These are phyloP conservation scores for Athelia psychrophila DNA, from an alignment of 1,284 basidiomycete species.

Conservation along the genomic window DNA sequence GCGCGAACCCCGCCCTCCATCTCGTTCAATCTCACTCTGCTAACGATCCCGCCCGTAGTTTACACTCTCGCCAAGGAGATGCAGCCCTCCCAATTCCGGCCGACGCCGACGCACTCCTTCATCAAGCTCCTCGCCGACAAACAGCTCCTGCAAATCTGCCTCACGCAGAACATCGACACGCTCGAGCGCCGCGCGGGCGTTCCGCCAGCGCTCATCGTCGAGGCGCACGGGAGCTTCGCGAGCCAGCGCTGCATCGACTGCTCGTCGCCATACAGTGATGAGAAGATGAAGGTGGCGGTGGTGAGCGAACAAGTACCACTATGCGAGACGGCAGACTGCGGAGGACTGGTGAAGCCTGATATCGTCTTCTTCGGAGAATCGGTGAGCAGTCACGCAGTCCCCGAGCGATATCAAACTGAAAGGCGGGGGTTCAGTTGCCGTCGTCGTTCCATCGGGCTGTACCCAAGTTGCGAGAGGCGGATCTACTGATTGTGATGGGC, in stretches of 20 bases:
- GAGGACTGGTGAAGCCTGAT: constrained; percentile 84
- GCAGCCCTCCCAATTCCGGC: constrained; percentile 84
- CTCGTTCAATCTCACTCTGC: neutral
- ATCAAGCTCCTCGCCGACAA: constrained; percentile 73
- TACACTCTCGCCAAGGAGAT: constrained; percentile 89
- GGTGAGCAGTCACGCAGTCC: constrained; percentile 35
- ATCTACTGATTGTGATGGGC: constrained; percentile 90
- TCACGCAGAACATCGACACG: constrained; percentile 93
- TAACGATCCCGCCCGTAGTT: constrained; percentile 41
- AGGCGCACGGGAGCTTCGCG: constrained; percentile 94
- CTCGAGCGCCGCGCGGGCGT: constrained; percentile 87
- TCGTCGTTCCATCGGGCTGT: constrained; percentile 49
- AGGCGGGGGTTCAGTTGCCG: constrained; percentile 46
- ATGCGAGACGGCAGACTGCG: constrained; percentile 56
- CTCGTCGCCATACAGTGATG: constrained; percentile 51
- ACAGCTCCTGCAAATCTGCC: constrained; percentile 68
- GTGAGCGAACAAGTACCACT: constrained; percentile 56
- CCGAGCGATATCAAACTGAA: constrained; percentile 3
- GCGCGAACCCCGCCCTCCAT: constrained; percentile 21
- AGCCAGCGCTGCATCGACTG: constrained; percentile 81
- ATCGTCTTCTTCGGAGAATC: constrained; percentile 95
- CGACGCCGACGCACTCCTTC: constrained; percentile 91
- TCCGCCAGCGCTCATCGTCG: constrained; percentile 72
- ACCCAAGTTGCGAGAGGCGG: constrained; percentile 55
- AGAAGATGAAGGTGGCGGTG: constrained; percentile 67